These are phyloP conservation scores for Lavandula angustifolia DNA, from an alignment of 257 asterid species.

Conservation along the genomic window DNA sequence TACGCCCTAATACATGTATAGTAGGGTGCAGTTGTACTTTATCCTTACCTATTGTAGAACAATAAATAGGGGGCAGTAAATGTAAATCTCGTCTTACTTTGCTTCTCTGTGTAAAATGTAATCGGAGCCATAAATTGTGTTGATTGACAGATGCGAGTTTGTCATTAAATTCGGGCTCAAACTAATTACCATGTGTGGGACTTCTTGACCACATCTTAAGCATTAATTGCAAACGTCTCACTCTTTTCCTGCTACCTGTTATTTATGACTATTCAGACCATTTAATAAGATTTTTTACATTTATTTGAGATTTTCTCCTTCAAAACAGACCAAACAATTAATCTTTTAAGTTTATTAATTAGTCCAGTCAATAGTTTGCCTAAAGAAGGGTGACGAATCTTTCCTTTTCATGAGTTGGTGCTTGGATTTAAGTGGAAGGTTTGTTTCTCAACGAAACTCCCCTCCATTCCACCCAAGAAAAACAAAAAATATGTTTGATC, in stretches of 20 bases:
- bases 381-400: background rate
- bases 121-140: constrained; percentile 31
- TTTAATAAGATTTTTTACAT: background rate
- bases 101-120: background rate
- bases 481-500: background rate
- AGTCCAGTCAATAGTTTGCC: constrained; percentile 4
- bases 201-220: constrained; percentile 26
- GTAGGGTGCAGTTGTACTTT: too few species aligned
- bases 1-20: too few species aligned
- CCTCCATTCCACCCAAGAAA: constrained; percentile 6
- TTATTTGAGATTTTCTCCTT: background rate
- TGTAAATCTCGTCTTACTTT: constrained; percentile 11
- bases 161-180: constrained; percentile 3
- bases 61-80: background rate
- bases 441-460: background rate
- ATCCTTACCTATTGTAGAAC: too few species aligned
- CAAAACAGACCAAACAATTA: background rate
- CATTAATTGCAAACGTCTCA: constrained; percentile 29
- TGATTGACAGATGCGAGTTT: constrained; percentile 17
- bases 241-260: background rate
- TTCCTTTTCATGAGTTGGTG: background rate
- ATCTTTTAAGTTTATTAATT: background rate
- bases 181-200: constrained; percentile 23
- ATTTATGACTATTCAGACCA: background rate
- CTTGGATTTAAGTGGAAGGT: background rate